Percentiles rank a stretch among this genome's conserved stretches.
Evolutionary conservation across 1,284 basidiomycete species (phyloP).

Genomic region (Leccinum cinnamomeum): DNA sequence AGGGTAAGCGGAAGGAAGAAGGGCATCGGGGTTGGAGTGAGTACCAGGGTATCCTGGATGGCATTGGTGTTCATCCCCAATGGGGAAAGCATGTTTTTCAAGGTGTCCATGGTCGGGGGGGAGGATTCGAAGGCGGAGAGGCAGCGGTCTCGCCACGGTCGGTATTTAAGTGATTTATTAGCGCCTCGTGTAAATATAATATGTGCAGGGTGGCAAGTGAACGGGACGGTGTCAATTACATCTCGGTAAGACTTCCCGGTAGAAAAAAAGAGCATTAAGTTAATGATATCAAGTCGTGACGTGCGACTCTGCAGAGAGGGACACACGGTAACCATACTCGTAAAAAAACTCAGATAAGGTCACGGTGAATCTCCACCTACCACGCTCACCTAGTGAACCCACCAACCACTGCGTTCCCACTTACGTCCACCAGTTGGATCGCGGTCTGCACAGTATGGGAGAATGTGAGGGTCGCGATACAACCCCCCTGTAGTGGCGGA

Average conservation of each 20-base stretch:
- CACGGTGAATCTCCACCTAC: slow-evolving; percentile 3
- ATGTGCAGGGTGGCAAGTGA: slow-evolving; percentile 30
- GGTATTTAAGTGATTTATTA: slow-evolving; percentile 36
- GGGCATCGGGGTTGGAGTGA: slow-evolving; percentile 12
- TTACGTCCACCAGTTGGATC: slow-evolving; percentile 20
- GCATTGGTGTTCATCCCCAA: slow-evolving; percentile 56
- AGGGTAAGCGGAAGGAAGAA: neutral
- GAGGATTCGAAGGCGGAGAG: slow-evolving; percentile 21
- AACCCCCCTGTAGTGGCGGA: slow-evolving; percentile 18
- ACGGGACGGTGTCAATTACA: slow-evolving; percentile 32
- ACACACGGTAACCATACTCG: slow-evolving; percentile 21
- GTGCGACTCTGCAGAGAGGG: slow-evolving; percentile 19
- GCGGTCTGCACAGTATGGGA: neutral
- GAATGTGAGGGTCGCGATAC: slow-evolving; percentile 8
- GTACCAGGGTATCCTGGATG: slow-evolving; percentile 63
- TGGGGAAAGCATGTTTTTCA: slow-evolving; percentile 62
- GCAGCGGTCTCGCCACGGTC: slow-evolving; percentile 23
- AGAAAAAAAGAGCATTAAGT: slow-evolving; percentile 20
- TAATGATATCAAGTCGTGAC: slow-evolving; percentile 12
- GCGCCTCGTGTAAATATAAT: slow-evolving; percentile 36
- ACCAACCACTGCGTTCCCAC: slow-evolving; percentile 4
- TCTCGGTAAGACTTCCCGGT: slow-evolving; percentile 33
- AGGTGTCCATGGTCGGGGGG: slow-evolving; percentile 49
- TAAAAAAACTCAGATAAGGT: slow-evolving; percentile 25
- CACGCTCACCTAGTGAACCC: neutral